Percentiles rank a stretch among this genome's conserved stretches.
phyloP scores from a whole-genome alignment of 306 rosid species.

The Cucumis cinereus region DNA sequence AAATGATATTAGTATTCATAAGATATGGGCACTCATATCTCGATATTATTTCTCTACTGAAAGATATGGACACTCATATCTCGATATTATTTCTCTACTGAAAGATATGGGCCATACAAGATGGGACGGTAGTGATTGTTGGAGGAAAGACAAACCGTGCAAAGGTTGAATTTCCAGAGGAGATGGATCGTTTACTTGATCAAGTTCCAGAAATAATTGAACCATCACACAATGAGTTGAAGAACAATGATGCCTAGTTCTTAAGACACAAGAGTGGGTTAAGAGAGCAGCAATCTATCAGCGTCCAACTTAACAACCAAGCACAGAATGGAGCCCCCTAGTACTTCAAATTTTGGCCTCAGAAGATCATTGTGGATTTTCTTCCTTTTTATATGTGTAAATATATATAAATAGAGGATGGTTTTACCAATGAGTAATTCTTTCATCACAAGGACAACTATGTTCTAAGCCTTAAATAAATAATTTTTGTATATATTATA shows the following conservation, averaged over 20 bases:
- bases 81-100: conserved; percentile 13
- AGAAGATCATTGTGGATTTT: background rate
- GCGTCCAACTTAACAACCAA: background rate
- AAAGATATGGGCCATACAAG: conserved; percentile 96
- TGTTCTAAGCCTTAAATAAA: background rate
- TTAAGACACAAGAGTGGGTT: conserved; percentile 12
- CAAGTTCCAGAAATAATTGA: conserved; percentile 63
- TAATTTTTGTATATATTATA: background rate
- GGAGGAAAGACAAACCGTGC: conserved; percentile 92
- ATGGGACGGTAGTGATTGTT: conserved; percentile 62
- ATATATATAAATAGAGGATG: background rate
- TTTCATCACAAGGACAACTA: background rate
- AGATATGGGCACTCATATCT: background rate
- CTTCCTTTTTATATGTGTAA: background rate
- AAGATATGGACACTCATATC: conserved; percentile 63
- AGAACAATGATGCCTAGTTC: conserved; percentile 29
- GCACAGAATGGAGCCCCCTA: background rate
- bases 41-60: conserved; percentile 16
- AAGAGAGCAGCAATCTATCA: background rate
- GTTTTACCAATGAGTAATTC: background rate
- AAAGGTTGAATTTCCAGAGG: conserved; percentile 70
- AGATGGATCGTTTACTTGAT: conserved; percentile 74
- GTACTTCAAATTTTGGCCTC: background rate
- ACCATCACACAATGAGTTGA: conserved; percentile 28
- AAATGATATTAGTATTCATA: too few relatives aligned